These are phyloP conservation scores for Drechslera avenae DNA, from an alignment of 2,329 filamentous ascomycete genomes.

Conservation along the genomic window DNA sequence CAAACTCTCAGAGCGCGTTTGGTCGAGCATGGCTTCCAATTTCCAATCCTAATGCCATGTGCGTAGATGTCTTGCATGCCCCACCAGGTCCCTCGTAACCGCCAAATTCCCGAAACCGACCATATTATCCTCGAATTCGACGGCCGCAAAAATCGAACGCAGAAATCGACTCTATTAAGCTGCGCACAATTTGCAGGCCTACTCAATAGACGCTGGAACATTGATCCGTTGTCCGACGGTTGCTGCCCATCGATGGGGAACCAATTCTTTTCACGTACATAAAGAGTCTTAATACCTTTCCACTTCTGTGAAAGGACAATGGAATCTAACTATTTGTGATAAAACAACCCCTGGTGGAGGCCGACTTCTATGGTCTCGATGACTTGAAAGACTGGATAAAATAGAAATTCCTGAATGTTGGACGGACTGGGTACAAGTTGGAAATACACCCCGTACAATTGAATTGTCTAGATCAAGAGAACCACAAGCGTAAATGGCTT, in stretches of 20 bases:
- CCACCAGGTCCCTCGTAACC: not conserved
- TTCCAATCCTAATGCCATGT: not conserved
- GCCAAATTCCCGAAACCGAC: not conserved
- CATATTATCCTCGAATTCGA: conserved; percentile 12
- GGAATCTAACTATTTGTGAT: not conserved
- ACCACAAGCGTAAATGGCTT: not conserved
- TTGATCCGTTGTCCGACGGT: not conserved
- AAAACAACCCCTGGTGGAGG: not conserved
- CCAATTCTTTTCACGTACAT: not conserved
- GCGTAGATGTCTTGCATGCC: not conserved
- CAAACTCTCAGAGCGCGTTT: no score
- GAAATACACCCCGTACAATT: not conserved
- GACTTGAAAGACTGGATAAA: not conserved
- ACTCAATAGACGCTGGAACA: not conserved
- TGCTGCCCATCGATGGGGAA: not conserved
- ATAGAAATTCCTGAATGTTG: not conserved
- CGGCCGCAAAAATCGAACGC: conserved; percentile 3
- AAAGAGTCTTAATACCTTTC: not conserved
- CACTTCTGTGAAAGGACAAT: not conserved
- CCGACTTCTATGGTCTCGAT: not conserved
- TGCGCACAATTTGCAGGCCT: not conserved
- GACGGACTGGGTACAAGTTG: not conserved
- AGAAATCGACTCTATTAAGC: not conserved
- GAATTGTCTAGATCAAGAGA: not conserved
- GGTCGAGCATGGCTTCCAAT: not conserved